Evolutionary conservation across 2,329 filamentous ascomycete genomes (phyloP), one percentile per base, ranked within the genome.

Genomic region (Nothophoma quercina): DNA sequence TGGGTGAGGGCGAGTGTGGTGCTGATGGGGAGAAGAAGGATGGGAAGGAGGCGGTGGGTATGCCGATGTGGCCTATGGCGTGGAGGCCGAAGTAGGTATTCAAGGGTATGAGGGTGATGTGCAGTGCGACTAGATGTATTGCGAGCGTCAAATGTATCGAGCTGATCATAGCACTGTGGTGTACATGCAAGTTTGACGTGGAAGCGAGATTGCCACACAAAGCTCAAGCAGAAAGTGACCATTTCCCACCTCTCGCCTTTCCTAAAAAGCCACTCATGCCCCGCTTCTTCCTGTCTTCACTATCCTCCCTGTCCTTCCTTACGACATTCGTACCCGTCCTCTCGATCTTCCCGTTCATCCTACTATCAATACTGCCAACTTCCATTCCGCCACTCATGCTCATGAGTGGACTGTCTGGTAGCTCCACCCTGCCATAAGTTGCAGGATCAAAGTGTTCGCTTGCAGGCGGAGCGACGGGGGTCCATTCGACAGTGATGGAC

Each of bases 401-500:
- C 22, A 50, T 60, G 7, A 59, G 52, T 23, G 47, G 52, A 19
- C 28, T 50, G 15, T 49, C 54, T 4, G 63, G 56, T 29, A 69
- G 42, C 36, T 68, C 63, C 12, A 58, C 57, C 15, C 58, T 45
- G 16, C 56, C 59, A 19, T 49, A 51, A 19, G 45, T 59, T 16
- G 42, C 40, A 8, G 59, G 47, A 35, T 54, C 61, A 18, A 54
- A 39, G 18, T 43, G 44, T 12, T 44, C 55, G 41, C 23, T 36
- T 29, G 6, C 46, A 42, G 58, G 39, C 15, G 56, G 25, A 3
- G 58, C 54, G 2, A 51, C 56, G 7, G 69, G 60, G 2, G 58
- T 32, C 70, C 71, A 73, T 12, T 72, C 67, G 1, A 74, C 69
- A 15, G 57, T 63, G 12, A 74, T 72, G 1, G 68, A 65, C 26